Percentiles rank a stretch among this genome's conserved stretches.
Conservation (phyloP, 306 rosid species). For the Prunus dulcis region DNA sequence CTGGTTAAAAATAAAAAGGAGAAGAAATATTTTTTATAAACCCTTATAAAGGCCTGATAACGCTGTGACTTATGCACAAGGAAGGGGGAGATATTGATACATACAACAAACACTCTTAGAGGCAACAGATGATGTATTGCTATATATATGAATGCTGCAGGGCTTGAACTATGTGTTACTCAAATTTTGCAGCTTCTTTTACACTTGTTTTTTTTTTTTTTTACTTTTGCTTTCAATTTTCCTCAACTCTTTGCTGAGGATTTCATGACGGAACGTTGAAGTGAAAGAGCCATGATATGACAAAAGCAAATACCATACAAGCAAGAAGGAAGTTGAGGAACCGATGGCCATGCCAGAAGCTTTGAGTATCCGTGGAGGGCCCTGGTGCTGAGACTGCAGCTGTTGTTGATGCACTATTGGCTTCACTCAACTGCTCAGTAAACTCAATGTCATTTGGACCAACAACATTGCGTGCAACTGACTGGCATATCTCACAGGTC, state of each 20-base stretch:
- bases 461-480: constrained; percentile 67
- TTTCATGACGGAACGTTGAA: constrained; percentile 60
- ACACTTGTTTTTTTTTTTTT: constrained; percentile 14
- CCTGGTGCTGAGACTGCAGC: constrained; percentile 39
- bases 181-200: constrained; percentile 1
- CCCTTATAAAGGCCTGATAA: constrained; percentile 23
- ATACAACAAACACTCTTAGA: constrained; percentile 26
- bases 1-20: background rate
- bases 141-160: constrained; percentile 12
- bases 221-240: constrained; percentile 10
- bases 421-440: constrained; percentile 49
- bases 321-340: constrained; percentile 90
- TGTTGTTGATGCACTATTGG: constrained; percentile 36
- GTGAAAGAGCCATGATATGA: constrained; percentile 94
- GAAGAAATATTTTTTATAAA: constrained; percentile 8
- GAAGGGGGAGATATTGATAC: constrained; percentile 18
- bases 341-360: constrained; percentile 95
- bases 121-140: constrained; percentile 12
- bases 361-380: constrained; percentile 52
- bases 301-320: constrained; percentile 92
- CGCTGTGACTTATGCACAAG: constrained; percentile 25
- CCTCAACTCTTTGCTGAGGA: constrained; percentile 2
- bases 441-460: constrained; percentile 58
- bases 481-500: constrained; percentile 93
- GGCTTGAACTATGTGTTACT: constrained; percentile 21